Evolutionary conservation across 306 rosid species (phyloP), one percentile per base, ranked within the genome.

Genomic region (Senna siamea): DNA sequence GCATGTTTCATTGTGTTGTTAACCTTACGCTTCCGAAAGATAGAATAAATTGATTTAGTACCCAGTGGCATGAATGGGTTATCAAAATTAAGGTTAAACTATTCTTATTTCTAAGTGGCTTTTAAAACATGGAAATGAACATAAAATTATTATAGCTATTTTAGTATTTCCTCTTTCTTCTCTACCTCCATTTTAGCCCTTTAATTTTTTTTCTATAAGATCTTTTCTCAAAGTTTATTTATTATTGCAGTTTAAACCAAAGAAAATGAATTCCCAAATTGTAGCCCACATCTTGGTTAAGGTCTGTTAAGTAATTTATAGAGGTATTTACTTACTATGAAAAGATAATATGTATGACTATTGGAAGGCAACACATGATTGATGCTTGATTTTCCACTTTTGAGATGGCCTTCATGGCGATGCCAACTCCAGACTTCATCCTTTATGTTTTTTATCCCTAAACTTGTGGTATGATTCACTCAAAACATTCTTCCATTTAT

Each of bases 341-440:
- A 46, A 9, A 11, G n/a, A 38, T 68, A 22, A 59, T 23, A 10
- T 19, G 34, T 20, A 4, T 69, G 23, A 37, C 18, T 46, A 30
- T 53, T 61, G 50, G 38, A 69, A 71, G 52, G 30, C 38, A 15
- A 18, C 30, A 4, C 9, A 5, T 62, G 80, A 2, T 60, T 22
- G 40, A 20, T 4, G 7, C 17, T 43, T 50, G 4, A 0, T 34
- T 74, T 66, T 56, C 23, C 14, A 19, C 18, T 13, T 14, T 63
- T 48, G 48, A 76, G 15, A 52, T 91, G 98, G 90, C 98, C 3
- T 87, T 94, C 75, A 94, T 94, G 99, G 99, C 97, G 72, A 88
- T 88, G 96, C 99, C 99, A 0, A 94, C 97, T 47, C 97, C 99
- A 5, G 99, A 94, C 72, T 94, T 94, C 88, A 87, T 96, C 73